phyloP scores from a whole-genome alignment of 108 stramenopile species.

The Parietichytrium sp. region DNA sequence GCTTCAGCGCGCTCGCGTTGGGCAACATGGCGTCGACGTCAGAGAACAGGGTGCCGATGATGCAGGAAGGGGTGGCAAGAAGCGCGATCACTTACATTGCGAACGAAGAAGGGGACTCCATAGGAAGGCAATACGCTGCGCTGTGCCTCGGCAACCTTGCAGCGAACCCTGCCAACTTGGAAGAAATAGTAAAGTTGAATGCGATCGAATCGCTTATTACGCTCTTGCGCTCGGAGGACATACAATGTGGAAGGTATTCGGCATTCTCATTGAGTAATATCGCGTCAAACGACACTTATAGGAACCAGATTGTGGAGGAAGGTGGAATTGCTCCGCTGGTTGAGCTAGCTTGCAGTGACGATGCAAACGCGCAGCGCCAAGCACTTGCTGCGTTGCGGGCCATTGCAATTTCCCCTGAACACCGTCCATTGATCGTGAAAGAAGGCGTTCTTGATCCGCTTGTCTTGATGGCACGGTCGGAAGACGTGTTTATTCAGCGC shows the following conservation, averaged over 20 bases:
- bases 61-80: slow-evolving; percentile 54
- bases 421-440: slow-evolving; percentile 61
- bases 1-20: slow-evolving; percentile 75
- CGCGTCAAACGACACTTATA: slow-evolving; percentile 69
- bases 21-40: slow-evolving; percentile 74
- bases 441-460: slow-evolving; percentile 77
- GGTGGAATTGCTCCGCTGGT: slow-evolving; percentile 75
- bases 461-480: slow-evolving; percentile 72
- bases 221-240: slow-evolving; percentile 67
- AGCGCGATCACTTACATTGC: slow-evolving; percentile 55
- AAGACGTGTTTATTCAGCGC: slow-evolving; percentile 64
- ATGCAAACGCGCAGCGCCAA: slow-evolving; percentile 71
- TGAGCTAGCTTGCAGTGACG: slow-evolving; percentile 73
- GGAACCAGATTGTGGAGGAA: slow-evolving; percentile 66
- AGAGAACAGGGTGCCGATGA: slow-evolving; percentile 66
- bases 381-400: slow-evolving; percentile 72
- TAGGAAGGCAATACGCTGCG: slow-evolving; percentile 73
- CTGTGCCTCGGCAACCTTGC: slow-evolving; percentile 80
- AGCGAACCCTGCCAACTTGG: slow-evolving; percentile 73
- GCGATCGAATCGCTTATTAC: slow-evolving; percentile 63
- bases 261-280: slow-evolving; percentile 75
- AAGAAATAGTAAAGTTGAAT: slow-evolving; percentile 64
- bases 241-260: slow-evolving; percentile 69
- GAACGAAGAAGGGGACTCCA: slow-evolving; percentile 57
- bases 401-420: slow-evolving; percentile 68